Evolutionary conservation across 441 rosid genomes (phyloP), one percentile per base, ranked within the genome.

Genomic region (Populus tomentosa): DNA sequence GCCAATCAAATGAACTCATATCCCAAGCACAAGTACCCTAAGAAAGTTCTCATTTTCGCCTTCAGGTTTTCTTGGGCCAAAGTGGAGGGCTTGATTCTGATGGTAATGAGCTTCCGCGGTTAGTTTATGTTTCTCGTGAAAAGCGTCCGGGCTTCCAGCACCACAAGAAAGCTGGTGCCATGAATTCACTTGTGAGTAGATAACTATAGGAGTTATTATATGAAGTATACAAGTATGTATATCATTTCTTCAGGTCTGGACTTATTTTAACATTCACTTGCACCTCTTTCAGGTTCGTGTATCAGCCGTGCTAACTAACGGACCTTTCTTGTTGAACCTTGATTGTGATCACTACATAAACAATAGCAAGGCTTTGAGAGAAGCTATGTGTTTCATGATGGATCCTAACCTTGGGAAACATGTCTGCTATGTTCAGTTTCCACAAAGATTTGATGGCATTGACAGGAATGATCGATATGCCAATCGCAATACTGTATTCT

Each of bases 81-180:
- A 94, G 87, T 82, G 99, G 99, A 73, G 99, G 98, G 67, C 92
- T 90, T 80, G 99, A 96, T 85, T 87, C 95, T 10, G 99, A 94
- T 79, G 99, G 99, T 24, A 94, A 94, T 82, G 99, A 96, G 84
- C 91, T 96, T 67, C 97, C 99, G 1, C 91, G 97, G 32, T 30
- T 30, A 30, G 32, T 30, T 30, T 30, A 30, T 30, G 32, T 30
- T 30, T 30, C 32, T 30, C 96, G 99, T 82, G 99, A 95, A 87
- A 95, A 95, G 84, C 90, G 99, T 73, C 98, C 98, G 11, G 97
- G 98, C 73, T 94, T 90, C 88, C 97, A 94, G 84, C 98, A 96
- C 81, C 98, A 96, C 90, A 96, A 96, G 84, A 96, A 96, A 85
- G 99, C 99, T 24, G 98, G 99, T 89, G 99, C 99, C 75, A 96